Base-by-base conservation (phyloP, 176 grass and related monocot genomes). In the Bothriochloa decipiens region DNA sequence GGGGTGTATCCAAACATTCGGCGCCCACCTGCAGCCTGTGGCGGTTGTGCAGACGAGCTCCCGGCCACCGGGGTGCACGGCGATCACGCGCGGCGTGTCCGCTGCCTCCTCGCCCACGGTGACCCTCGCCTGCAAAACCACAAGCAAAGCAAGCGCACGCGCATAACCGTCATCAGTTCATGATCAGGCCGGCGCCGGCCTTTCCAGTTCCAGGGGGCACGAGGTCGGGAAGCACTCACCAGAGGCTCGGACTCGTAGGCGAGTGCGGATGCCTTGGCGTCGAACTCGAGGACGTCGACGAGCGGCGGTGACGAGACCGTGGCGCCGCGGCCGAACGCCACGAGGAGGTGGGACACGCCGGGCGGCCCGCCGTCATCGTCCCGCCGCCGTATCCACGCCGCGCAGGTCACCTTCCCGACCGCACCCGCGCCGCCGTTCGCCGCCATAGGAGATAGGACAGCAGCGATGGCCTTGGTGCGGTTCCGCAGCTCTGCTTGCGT, bases 21-120 rank as follows among this genome's bases (percentile, higher is more conserved):
- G n/a, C n/a, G n/a, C n/a, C 84, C 67, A 98, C 95, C 86, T 93
- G 85, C 95, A 98, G 22, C 95, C 95, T 55, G 74, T 98, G 50
- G 72, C 82, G 3, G 89, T 91, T 35, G 92, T 83, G 49, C 95
- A 98, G 53, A 95, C 73, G 67, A 95, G 85, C 80, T 95, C 92
- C 2, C 86, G 83, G 25, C 91, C 91, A 41, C 68, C 88, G 13
- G 92, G 96, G 78, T 95, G 96, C 79, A 93, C 92, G 10, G 91
- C 87, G 68, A 98, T 85, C 28, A 73, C 81, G 43, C 72, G 81
- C 25, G 96, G 85, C 43, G 73, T 22, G 69, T 87, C 84, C 49
- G 52, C 85, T 18, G 36, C 85, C 5, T 93, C 85, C 11, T 88
- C 85, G 20, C 84, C 78, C 53, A 98, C 68, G 52, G 74, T 87